phyloP scores from a whole-genome alignment of 345 rosid species.

The Mercurialis annua region DNA sequence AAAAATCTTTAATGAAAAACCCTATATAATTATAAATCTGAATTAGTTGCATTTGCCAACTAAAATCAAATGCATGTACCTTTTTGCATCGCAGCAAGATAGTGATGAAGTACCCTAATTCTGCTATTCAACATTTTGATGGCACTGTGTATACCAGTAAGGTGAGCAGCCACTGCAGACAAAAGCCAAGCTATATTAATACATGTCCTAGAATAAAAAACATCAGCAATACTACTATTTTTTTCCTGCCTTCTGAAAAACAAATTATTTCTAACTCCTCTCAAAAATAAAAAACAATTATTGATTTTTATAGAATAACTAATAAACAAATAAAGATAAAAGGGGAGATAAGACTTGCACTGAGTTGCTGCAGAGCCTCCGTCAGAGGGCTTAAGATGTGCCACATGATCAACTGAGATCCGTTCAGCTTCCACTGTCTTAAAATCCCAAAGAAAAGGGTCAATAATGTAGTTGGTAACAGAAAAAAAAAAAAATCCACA shows the following conservation, averaged over 20 bases:
- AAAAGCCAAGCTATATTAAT: background rate
- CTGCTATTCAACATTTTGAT: conserved; percentile 98
- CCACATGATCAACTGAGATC: conserved; percentile 97
- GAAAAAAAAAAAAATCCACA: background rate
- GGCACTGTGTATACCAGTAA: conserved; percentile 94
- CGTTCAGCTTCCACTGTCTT: conserved; percentile 96
- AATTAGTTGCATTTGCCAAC: conserved; percentile 1
- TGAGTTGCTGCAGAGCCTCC: conserved; percentile 99
- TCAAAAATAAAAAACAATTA: too few species aligned
- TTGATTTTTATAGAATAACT: background rate
- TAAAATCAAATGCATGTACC: conserved; percentile 38
- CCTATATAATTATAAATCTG: background rate
- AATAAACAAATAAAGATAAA: background rate
- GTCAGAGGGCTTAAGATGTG: conserved; percentile 96
- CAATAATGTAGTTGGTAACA: background rate
- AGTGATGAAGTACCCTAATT: conserved; percentile 86
- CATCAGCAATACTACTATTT: background rate
- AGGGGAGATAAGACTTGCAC: conserved; percentile 37
- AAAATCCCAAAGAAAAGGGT: conserved; percentile 9
- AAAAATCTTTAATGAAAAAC: background rate
- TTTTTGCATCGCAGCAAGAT: conserved; percentile 86
- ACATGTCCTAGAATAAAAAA: background rate
- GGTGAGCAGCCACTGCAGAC: conserved; percentile 95
- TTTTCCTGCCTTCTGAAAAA: background rate
- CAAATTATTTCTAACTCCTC: too few species aligned